Percentiles rank a stretch among this genome's conserved stretches.
Conservation (phyloP, 306 rosid genomes). For the Ormosia emarginata region DNA sequence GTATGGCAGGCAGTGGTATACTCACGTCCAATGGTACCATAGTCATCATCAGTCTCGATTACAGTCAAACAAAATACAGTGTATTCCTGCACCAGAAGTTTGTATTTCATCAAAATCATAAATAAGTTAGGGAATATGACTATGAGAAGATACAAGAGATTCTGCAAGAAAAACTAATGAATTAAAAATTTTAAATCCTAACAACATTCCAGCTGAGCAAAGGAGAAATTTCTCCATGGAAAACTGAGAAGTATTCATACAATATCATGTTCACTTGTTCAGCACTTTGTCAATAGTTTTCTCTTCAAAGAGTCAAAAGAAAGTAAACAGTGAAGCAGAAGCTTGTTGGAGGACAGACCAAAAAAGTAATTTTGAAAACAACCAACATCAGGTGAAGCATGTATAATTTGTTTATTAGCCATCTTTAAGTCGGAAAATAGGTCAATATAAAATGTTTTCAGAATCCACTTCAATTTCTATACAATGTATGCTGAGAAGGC, state of each 20-base stretch:
- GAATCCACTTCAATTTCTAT: neutral
- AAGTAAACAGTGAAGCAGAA: neutral
- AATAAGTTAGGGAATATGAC: neutral
- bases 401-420: neutral
- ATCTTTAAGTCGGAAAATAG: neutral
- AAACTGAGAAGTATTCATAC: neutral
- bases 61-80: conserved; percentile 43
- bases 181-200: neutral
- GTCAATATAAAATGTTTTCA: neutral
- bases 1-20: conserved; percentile 1
- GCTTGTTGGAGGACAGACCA: neutral
- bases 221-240: neutral
- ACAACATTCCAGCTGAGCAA: neutral
- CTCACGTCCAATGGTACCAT: conserved; percentile 68
- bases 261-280: neutral
- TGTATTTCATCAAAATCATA: conserved; percentile 17
- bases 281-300: neutral
- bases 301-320: neutral
- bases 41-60: neutral
- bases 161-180: neutral
- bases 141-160: neutral
- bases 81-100: conserved; percentile 46
- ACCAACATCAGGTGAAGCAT: neutral
- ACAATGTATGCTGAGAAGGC: neutral
- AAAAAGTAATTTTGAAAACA: neutral